Evolutionary conservation across 2,329 filamentous ascomycete genomes (phyloP).

Genomic region (Nothophaeocryptopus gaeumannii): DNA sequence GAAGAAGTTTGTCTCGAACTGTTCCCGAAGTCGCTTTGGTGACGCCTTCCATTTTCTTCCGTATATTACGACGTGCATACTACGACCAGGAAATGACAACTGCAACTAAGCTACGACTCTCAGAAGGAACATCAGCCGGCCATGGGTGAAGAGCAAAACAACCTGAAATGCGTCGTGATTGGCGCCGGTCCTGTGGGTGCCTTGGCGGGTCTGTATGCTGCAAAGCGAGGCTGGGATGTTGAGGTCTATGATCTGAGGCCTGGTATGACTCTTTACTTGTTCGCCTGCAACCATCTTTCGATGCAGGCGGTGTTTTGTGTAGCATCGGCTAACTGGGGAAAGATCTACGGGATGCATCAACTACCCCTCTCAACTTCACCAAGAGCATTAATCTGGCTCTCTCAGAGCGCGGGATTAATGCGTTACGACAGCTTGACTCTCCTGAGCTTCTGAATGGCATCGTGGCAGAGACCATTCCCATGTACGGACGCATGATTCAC

Average conservation of each 20-base stretch:
- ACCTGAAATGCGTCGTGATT: constrained; percentile 61
- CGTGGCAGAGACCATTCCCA: constrained; percentile 77
- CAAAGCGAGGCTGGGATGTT: constrained; percentile 80
- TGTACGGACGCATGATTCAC: constrained; percentile 97
- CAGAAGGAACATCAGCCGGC: constrained; percentile 13
- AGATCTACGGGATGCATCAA: constrained; percentile 85
- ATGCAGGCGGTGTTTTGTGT: background rate
- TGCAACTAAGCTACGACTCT: constrained; percentile 13
- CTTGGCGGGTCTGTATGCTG: constrained; percentile 87
- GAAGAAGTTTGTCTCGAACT: too few species aligned
- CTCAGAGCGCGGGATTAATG: constrained; percentile 89
- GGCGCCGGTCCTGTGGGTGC: constrained; percentile 93
- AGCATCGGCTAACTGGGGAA: constrained; percentile 14
- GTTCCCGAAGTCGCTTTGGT: background rate
- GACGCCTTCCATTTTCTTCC: constrained; percentile 4
- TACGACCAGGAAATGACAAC: constrained; percentile 11
- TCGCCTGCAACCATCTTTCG: background rate
- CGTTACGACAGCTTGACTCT: constrained; percentile 69
- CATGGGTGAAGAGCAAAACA: constrained; percentile 16
- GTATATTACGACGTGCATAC: too few species aligned
- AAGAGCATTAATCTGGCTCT: constrained; percentile 98
- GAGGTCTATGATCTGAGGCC: constrained; percentile 90
- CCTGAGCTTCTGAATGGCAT: constrained; percentile 69
- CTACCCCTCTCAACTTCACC: constrained; percentile 86
- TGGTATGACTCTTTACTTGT: constrained; percentile 57